phyloP scores from a whole-genome alignment of 2,329 filamentous ascomycete species.

The Epichloe uncinata region DNA sequence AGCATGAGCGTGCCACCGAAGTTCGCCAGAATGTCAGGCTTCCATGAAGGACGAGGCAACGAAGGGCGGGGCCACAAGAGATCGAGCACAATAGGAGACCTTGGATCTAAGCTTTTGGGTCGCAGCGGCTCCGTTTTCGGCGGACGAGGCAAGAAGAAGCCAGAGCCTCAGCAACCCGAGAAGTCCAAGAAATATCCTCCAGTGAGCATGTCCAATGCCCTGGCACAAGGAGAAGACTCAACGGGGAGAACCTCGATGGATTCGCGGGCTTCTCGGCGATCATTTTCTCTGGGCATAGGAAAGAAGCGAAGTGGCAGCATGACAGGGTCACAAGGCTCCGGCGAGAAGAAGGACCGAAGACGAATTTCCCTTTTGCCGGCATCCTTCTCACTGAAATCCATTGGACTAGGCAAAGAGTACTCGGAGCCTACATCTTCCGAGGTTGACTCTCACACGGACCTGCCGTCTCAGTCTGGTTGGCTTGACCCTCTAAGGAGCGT shows the following conservation, averaged over 20 bases:
- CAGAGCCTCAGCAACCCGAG: conserved; percentile 35
- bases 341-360: conserved; percentile 44
- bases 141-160: conserved; percentile 39
- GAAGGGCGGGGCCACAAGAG: conserved; percentile 48
- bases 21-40: conserved; percentile 44
- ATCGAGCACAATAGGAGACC: conserved; percentile 64
- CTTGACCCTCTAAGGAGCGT: conserved; percentile 18
- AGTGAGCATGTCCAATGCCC: conserved; percentile 72
- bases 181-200: conserved; percentile 69
- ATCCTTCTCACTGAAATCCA: conserved; percentile 50
- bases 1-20: conserved; percentile 47
- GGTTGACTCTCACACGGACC: conserved; percentile 36
- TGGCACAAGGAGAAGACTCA: conserved; percentile 43
- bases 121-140: conserved; percentile 72
- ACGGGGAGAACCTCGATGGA: conserved; percentile 51
- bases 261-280: conserved; percentile 51
- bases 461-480: conserved; percentile 36
- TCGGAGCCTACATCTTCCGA: conserved; percentile 24
- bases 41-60: conserved; percentile 36
- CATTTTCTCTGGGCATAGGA: conserved; percentile 54
- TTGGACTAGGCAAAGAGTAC: conserved; percentile 45
- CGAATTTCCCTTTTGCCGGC: conserved; percentile 59
- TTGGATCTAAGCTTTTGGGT: conserved; percentile 75
- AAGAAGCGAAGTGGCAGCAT: conserved; percentile 61
- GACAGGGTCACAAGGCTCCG: conserved; percentile 38